Evolutionary conservation across 768 basidiomycete genomes (phyloP).

Genomic region (Coprinopsis sp.): DNA sequence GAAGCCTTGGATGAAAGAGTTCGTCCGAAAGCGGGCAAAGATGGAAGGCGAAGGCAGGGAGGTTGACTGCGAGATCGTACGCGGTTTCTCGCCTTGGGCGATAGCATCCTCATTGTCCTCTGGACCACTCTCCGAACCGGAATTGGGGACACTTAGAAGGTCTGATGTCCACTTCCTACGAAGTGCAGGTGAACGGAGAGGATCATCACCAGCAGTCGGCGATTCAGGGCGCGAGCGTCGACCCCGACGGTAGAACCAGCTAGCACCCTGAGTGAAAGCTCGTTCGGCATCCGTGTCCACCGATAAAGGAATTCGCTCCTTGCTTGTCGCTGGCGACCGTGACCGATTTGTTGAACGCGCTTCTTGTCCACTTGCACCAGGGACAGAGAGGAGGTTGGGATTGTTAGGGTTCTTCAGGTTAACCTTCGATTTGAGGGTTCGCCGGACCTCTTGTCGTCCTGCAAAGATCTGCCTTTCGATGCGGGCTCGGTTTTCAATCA

Average conservation of each 20-base stretch:
- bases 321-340: conserved; percentile 33
- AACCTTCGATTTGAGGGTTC: conserved; percentile 37
- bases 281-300: conserved; percentile 78
- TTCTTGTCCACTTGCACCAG: conserved; percentile 10
- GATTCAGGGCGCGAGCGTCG: conserved; percentile 31
- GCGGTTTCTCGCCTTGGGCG: not conserved
- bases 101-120: not conserved
- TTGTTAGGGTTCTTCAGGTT: conserved; percentile 16
- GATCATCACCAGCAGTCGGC: conserved; percentile 28
- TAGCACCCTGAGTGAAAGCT: conserved; percentile 56
- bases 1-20: conserved; percentile 3
- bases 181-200: conserved; percentile 35
- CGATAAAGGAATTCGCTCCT: conserved; percentile 57
- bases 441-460: conserved; percentile 71
- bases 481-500: conserved; percentile 86
- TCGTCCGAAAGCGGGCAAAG: conserved; percentile 5
- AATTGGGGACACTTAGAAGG: conserved; percentile 24
- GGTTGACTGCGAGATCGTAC: too few species aligned
- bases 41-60: conserved; percentile 5
- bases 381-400: conserved; percentile 16
- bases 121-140: not conserved
- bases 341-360: conserved; percentile 10
- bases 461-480: conserved; percentile 80
- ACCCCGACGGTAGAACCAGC: conserved; percentile 51
- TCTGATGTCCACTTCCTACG: conserved; percentile 48